These are phyloP conservation scores for Cyberlindnera galapagoensis DNA, from an alignment of 805 yeast species.

Conservation along the genomic window DNA sequence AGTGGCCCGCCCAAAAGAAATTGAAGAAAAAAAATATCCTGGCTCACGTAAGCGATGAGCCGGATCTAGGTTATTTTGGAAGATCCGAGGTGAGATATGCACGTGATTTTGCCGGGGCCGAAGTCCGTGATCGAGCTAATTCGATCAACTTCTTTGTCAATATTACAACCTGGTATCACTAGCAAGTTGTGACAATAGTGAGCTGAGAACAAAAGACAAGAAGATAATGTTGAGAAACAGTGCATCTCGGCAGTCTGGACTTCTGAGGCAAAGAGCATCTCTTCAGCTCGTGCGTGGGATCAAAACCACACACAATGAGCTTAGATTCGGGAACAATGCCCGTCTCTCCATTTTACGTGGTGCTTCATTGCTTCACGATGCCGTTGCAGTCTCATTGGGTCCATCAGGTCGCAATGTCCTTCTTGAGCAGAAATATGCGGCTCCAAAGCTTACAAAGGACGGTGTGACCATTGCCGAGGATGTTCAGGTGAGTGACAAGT, in stretches of 20 bases:
- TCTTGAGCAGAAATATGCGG: slow-evolving; percentile 93
- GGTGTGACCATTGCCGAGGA: slow-evolving; percentile 97
- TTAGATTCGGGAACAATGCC: slow-evolving; percentile 95
- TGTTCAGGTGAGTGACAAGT: slow-evolving; percentile 76
- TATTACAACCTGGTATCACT: no score
- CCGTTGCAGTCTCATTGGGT: slow-evolving; percentile 93
- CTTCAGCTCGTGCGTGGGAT: slow-evolving; percentile 15
- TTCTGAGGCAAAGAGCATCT: no score
- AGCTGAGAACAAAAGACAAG: no score
- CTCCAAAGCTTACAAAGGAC: slow-evolving; percentile 98
- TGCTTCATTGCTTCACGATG: slow-evolving; percentile 91
- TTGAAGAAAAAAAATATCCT: slow-evolving; percentile 2
- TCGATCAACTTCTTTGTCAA: no score
- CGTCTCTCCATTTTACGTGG: slow-evolving; percentile 91
- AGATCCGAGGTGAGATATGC: no score
- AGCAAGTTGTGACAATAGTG: no score
- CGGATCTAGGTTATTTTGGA: no score
- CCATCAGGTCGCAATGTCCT: slow-evolving; percentile 97
- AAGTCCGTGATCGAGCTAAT: no score
- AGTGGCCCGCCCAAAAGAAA: slow-evolving; percentile 1
- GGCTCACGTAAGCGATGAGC: slow-evolving; percentile 13
- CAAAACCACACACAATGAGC: slow-evolving; percentile 64
- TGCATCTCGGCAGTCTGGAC: no score
- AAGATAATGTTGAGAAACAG: no score
- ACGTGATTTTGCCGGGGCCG: no score